Evolutionary conservation across 2,329 filamentous ascomycete species (phyloP), one percentile per base, ranked within the genome.

Genomic region (Fusarium setosum): DNA sequence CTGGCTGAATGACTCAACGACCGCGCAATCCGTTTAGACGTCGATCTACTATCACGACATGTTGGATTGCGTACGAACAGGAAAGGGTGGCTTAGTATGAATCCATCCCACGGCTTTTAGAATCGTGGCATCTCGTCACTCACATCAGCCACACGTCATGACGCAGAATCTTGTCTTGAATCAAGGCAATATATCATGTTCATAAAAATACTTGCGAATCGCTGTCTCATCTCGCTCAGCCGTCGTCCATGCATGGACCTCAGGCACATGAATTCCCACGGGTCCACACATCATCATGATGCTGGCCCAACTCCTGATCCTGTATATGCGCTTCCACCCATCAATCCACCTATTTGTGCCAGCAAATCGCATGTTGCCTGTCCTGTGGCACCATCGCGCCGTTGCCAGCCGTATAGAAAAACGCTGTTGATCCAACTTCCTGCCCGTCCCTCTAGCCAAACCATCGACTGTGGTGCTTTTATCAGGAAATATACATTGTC

Each of bases 171-270:
- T 51, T 58, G 54, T 54, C 31, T 56, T 53, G 42, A 68, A 59
- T 63, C 37, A 70, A 72, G 65, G 55, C 65, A 70, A 67, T 69
- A 62, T 62, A 59, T 59, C 61, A 61, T 64, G 54, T 67, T 67
- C 41, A 66, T 53, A 34, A 31, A 68, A 58, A 55, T 56, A 61
- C 56, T 56, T 59, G 53, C 52, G 34, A 65, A 63, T 70, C 63
- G 51, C 62, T 65, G 24, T 59, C 49, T 51, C 50, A 23, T 65
- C 56, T 63, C 48, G 53, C 50, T 60, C 48, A 35, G 37, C 34
- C 26, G 18, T 50, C 45, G 42, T 37, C 51, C 47, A 32, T 38
- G 52, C 57, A 40, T 37, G 15, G 59, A 56, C 47, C 52, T 71
- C 51, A 18, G 54, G 61, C 60, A 67, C 67, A 70, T 44, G 38